phyloP scores from a whole-genome alignment of 202 grass and related monocot genomes.

The Carex sylvatica region DNA sequence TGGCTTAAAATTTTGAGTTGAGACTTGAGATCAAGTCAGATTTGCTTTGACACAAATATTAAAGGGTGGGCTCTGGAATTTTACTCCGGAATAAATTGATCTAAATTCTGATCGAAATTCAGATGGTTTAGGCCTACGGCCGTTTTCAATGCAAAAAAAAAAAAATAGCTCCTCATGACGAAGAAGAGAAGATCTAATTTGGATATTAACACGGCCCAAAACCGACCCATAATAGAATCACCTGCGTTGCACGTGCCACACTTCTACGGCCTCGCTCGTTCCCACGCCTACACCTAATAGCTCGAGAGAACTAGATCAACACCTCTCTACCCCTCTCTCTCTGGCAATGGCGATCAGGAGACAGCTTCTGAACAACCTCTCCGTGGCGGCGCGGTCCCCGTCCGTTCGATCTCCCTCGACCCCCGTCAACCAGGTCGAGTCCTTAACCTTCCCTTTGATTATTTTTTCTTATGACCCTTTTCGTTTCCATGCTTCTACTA shows the following conservation, averaged over 20 bases:
- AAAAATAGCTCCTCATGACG: too few relatives aligned
- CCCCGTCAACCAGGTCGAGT: constrained; percentile 17
- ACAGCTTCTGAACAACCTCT: constrained; percentile 23
- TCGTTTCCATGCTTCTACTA: neutral
- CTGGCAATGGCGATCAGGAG: constrained; percentile 28
- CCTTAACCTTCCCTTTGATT: neutral
- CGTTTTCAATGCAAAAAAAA: too few relatives aligned
- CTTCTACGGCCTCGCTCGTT: constrained; percentile 20
- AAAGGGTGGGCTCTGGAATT: too few relatives aligned
- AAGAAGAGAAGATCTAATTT: too few relatives aligned
- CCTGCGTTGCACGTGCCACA: constrained; percentile 8
- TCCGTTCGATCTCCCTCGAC: constrained; percentile 5
- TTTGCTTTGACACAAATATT: too few relatives aligned
- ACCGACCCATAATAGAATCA: neutral
- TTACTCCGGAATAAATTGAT: too few relatives aligned
- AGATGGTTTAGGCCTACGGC: too few relatives aligned
- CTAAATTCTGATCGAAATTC: too few relatives aligned
- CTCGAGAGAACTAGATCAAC: constrained; percentile 19
- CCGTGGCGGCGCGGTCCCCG: neutral
- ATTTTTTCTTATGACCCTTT: neutral
- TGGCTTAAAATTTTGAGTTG: too few relatives aligned
- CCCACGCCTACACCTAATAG: constrained; percentile 9
- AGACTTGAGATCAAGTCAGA: too few relatives aligned
- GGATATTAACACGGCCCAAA: neutral
- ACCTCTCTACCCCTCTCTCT: neutral